Evolutionary conservation across 352 stramenopile genomes (phyloP), one percentile per base, ranked within the genome.

Genomic region (Phytophthora hibernalis): DNA sequence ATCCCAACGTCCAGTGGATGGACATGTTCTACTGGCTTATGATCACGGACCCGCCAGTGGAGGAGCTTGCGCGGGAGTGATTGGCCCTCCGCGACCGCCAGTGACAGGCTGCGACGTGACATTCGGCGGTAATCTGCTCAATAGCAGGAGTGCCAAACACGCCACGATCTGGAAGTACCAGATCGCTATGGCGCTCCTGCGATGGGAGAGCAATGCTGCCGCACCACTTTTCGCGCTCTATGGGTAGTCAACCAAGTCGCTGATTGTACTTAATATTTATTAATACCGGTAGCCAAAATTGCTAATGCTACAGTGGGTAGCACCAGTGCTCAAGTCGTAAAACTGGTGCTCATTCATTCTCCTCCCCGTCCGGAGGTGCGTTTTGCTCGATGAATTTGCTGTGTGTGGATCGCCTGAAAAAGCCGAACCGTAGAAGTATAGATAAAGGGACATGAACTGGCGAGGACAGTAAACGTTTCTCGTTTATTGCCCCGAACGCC

Each of bases 11-110:
- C 38, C 79, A 90, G 68, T 91, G 82, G 85, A 87, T 93, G 79
- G 82, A 91, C 20, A 90, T 89, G 79, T 90, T 85, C 26, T 89
- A 89, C 72, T 93, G 85, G 85, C 78, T 91, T 38, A 82, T 86
- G 77, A 76, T 93, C 52, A 82, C 77, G 3, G 81, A 87, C 49
- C 66, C 74, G 33, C 65, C 53, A 1, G 56, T 37, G 1, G 59
- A 83, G 43, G 55, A 68, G 35, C 45, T 10, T 18, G 16, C 47
- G 20, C 64, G 49, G 43, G 30, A 16, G 16, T 57, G 35, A 49
- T 64, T n/a, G 70, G 70, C 5, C 60, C 70, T 0, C 31, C 30
- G 12, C 63, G 44, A n/a, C 61, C 74, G 28, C 67, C 62, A 2
- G 51, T 59, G 24, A 52, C 33, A 44, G 68, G 71, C 7, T 89